Evolutionary conservation across 768 basidiomycete genomes (phyloP), one percentile per base, ranked within the genome.

Genomic region (Russula lepida): DNA sequence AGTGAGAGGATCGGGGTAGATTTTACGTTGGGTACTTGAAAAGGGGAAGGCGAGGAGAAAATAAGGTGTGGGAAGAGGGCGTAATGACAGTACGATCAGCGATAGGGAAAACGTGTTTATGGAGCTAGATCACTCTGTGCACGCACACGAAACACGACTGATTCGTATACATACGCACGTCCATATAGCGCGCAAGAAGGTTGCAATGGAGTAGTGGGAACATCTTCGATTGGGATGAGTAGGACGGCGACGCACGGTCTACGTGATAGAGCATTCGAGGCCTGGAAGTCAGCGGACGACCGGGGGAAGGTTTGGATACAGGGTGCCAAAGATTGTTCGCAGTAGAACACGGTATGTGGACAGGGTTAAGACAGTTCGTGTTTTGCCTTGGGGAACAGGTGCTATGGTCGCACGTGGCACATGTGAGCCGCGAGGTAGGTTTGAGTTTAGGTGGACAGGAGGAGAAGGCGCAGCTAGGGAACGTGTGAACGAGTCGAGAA

Each of bases 21-120:
- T 17, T 27, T 23, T 27, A 25, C 23, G n/a, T 6, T 37, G 49
- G 60, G 30, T 25, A 50, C 30, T 43, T 30, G 37, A 28, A 43
- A 37, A 57, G 44, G 43, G 35, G 8, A 32, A 58, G 30, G 52
- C 30, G 25, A 58, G 62, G 52, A 54, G 44, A n/a, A 63, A 32
- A 51, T 46, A 51, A 62, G 61, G 56, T 58, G 27, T 4, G 25
- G 43, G 25, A 57, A 52, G 51, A 50, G 23, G 28, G 52, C 33
- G 30, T 23, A n/a, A 48, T 23, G 46, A 49, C 30, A 6, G 19
- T 41, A 33, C 56, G 52, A 63, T 63, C 56, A 32, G n/a, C 6
- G 37, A 25, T 35, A 58, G 57, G 33, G 9, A n/a, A 37, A 25
- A 30, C 35, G 27, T 37, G 23, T 49, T 7, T 28, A 39, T 19